These are phyloP conservation scores for Epichloe sylvatica DNA, from an alignment of 2,329 filamentous ascomycete genomes.

Conservation along the genomic window DNA sequence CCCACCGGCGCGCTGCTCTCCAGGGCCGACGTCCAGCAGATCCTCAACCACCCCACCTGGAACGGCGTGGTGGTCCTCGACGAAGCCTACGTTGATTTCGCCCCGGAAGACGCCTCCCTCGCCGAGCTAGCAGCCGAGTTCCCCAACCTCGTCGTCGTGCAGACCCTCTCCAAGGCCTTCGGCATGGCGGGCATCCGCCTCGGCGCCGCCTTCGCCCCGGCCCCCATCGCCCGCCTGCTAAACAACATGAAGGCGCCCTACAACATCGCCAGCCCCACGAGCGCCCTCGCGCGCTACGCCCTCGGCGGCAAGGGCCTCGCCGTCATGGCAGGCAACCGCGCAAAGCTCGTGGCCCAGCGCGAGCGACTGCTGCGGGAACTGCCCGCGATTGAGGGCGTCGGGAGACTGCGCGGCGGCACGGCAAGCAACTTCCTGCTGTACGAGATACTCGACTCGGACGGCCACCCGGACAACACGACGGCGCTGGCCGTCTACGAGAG, in stretches of 20 bases:
- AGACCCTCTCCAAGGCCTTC: constrained; percentile 96
- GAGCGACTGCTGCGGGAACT: constrained; percentile 62
- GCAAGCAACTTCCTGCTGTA: constrained; percentile 84
- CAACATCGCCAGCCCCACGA: constrained; percentile 83
- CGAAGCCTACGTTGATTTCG: constrained; percentile 93
- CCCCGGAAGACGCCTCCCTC: constrained; percentile 59
- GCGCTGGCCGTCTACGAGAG: constrained; percentile 72
- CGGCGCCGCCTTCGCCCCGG: constrained; percentile 68
- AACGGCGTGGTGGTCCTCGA: constrained; percentile 90
- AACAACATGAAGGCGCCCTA: constrained; percentile 95
- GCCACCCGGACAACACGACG: constrained; percentile 62
- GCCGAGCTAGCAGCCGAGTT: constrained; percentile 86
- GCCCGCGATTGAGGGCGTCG: constrained; percentile 62
- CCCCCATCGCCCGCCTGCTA: constrained; percentile 61
- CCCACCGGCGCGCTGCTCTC: constrained; percentile 69
- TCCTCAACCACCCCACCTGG: constrained; percentile 82
- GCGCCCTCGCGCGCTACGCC: constrained; percentile 62
- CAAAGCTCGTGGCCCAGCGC: constrained; percentile 61
- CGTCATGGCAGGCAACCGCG: constrained; percentile 57
- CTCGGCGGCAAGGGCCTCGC: constrained; percentile 52
- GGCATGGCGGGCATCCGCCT: constrained; percentile 87
- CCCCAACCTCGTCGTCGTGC: constrained; percentile 94
- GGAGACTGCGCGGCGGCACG: constrained; percentile 63
- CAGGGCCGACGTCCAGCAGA: constrained; percentile 56
- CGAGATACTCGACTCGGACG: constrained; percentile 63